A percentile compares a stretch with the other conserved stretches of the same genome.
Evolutionary conservation across 75 land plant species (phyloP).

Genomic region (Pinus taeda): DNA sequence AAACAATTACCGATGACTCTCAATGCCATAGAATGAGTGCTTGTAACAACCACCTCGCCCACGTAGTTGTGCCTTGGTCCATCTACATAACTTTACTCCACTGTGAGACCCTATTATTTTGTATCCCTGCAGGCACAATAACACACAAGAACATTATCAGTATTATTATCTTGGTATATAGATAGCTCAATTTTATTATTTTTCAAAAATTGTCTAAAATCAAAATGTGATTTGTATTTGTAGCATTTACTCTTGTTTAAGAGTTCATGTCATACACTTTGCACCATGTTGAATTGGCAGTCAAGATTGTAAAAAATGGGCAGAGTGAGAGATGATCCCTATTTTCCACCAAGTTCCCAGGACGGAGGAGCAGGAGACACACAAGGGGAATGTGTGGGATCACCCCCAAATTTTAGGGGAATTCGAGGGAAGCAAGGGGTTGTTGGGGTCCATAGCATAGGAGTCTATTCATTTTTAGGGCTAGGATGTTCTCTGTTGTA

Average conservation of each 20-base stretch:
- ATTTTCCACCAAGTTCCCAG: too few species aligned
- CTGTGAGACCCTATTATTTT: constrained; percentile 97
- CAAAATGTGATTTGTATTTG: too few species aligned
- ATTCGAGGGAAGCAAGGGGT: too few species aligned
- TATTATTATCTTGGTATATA: background rate
- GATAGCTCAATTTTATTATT: background rate
- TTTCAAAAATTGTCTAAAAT: too few species aligned
- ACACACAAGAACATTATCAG: background rate
- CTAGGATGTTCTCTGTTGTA: too few species aligned
- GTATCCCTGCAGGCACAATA: constrained; percentile 61
- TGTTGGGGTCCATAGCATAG: too few species aligned
- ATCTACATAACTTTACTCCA: constrained; percentile 95
- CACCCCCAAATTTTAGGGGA: too few species aligned
- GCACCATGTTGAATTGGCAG: background rate
- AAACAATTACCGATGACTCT: constrained; percentile 74
- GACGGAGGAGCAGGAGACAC: too few species aligned
- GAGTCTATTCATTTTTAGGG: too few species aligned
- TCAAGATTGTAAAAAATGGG: background rate
- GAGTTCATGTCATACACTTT: background rate
- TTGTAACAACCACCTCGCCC: constrained; percentile 99
- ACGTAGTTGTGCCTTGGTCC: constrained; percentile 96
- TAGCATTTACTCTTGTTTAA: background rate
- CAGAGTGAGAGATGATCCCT: background rate
- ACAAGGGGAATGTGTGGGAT: too few species aligned
- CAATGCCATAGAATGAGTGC: constrained; percentile 98